A percentile compares a stretch with the other conserved stretches of the same genome.
phyloP scores from a whole-genome alignment of 208 protist genomes.

The Crithidia fasciculata region DNA sequence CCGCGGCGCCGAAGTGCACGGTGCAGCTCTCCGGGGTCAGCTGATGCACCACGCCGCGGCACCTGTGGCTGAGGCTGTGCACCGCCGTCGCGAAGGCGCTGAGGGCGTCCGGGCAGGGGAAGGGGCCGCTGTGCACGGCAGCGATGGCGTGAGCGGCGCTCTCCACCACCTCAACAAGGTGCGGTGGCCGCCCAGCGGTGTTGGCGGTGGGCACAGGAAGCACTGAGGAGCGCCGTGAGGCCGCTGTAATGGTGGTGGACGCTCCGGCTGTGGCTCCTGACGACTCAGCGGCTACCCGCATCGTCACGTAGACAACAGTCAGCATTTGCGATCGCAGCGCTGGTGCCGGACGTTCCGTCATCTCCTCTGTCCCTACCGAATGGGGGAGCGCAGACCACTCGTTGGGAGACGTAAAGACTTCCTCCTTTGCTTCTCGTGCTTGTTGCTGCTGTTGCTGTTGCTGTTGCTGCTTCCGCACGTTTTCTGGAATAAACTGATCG shows the following conservation, averaged over 20 bases:
- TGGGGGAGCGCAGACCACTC: neutral
- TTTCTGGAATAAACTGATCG: constrained; percentile 22
- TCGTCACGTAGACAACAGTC: neutral
- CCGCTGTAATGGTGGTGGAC: neutral
- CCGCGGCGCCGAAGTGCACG: neutral
- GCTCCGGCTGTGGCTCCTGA: no score
- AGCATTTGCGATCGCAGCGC: neutral
- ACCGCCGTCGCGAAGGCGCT: constrained; percentile 10
- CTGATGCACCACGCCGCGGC: neutral
- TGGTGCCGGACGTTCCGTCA: neutral
- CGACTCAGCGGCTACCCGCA: neutral
- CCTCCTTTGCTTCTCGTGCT: neutral
- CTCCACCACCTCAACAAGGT: neutral
- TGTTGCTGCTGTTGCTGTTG: neutral
- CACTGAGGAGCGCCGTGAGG: neutral
- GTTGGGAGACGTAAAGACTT: neutral
- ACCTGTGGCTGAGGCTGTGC: neutral
- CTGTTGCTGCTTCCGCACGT: neutral
- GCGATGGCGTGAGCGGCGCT: neutral
- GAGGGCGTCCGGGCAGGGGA: constrained; percentile 15
- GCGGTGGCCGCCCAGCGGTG: no score
- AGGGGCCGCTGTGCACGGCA: neutral
- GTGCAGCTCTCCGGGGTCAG: neutral
- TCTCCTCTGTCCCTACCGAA: neutral
- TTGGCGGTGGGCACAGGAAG: neutral